Percentiles rank a stretch among this genome's conserved stretches.
phyloP scores from a whole-genome alignment of 208 protist species.

The Acanthamoeba rhysodes region DNA sequence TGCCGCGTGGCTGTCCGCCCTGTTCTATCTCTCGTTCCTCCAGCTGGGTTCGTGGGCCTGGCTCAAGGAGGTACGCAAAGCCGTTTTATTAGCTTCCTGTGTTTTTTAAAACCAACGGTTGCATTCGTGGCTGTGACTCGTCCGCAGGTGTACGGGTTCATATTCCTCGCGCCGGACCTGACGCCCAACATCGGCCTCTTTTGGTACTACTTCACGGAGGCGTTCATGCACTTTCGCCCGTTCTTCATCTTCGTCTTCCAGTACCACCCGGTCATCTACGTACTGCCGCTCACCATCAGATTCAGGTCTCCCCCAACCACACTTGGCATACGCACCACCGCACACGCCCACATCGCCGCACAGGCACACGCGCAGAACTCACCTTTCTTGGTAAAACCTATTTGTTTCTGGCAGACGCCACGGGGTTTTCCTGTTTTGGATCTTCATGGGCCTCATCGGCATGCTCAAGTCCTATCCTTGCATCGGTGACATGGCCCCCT shows the following conservation, averaged over 20 bases:
- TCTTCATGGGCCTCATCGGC: slow-evolving; percentile 72
- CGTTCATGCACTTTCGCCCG: slow-evolving; percentile 73
- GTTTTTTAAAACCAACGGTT: not conserved
- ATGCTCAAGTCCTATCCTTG: slow-evolving; percentile 73
- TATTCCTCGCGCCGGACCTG: slow-evolving; percentile 71
- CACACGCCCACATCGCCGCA: not conserved
- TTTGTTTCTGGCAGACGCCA: not conserved
- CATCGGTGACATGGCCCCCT: slow-evolving; percentile 68
- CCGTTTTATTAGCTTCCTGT: too few relatives aligned
- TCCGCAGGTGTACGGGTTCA: slow-evolving; percentile 70
- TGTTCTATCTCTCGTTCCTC: slow-evolving; percentile 66
- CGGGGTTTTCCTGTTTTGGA: slow-evolving; percentile 71
- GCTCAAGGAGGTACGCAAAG: slow-evolving; percentile 48
- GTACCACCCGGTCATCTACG: slow-evolving; percentile 72
- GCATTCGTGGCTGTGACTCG: not conserved
- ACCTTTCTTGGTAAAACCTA: not conserved
- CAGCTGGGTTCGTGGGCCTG: slow-evolving; percentile 43
- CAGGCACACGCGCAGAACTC: not conserved
- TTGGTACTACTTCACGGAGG: slow-evolving; percentile 78
- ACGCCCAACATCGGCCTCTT: slow-evolving; percentile 76
- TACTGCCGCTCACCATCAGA: slow-evolving; percentile 53
- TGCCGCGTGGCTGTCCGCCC: slow-evolving; percentile 31
- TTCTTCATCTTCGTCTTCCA: slow-evolving; percentile 79
- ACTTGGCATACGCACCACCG: not conserved
- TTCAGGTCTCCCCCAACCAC: slow-evolving; percentile 29